Evolutionary conservation across 2,329 filamentous ascomycete species (phyloP).

Genomic region (Epichloe baconii): DNA sequence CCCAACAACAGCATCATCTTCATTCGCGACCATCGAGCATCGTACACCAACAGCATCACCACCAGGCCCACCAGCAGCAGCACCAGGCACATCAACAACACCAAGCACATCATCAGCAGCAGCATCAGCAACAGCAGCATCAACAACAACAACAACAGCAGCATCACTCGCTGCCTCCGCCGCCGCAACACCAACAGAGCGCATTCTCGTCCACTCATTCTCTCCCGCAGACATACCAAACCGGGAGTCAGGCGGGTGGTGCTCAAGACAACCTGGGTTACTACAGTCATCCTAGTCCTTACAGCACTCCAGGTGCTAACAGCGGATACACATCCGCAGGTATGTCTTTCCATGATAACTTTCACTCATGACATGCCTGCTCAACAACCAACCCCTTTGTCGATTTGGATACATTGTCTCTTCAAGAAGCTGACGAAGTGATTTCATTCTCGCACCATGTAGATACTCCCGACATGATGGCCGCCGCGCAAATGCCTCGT

Average conservation of each 20-base stretch:
- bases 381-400: too few species aligned
- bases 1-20: slow-evolving; percentile 46
- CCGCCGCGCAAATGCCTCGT: slow-evolving; percentile 55
- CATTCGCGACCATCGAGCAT: slow-evolving; percentile 60
- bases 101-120: slow-evolving; percentile 49
- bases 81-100: slow-evolving; percentile 53
- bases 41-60: slow-evolving; percentile 48
- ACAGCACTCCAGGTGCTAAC: slow-evolving; percentile 68
- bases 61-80: slow-evolving; percentile 28
- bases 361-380: background rate
- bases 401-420: background rate
- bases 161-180: slow-evolving; percentile 7
- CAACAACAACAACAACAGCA: slow-evolving; percentile 51
- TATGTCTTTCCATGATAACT: slow-evolving; percentile 31
- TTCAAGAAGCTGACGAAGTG: background rate
- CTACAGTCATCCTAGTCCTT: slow-evolving; percentile 66
- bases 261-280: slow-evolving; percentile 58
- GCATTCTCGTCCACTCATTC: slow-evolving; percentile 58
- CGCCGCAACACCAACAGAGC: slow-evolving; percentile 46
- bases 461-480: slow-evolving; percentile 56
- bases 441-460: background rate
- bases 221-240: slow-evolving; percentile 53
- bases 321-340: slow-evolving; percentile 81
- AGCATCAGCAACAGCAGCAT: slow-evolving; percentile 27
- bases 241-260: slow-evolving; percentile 46